Evolutionary conservation across 768 basidiomycete species (phyloP), one percentile per base, ranked within the genome.

Genomic region (Clitopilus hobsonii): DNA sequence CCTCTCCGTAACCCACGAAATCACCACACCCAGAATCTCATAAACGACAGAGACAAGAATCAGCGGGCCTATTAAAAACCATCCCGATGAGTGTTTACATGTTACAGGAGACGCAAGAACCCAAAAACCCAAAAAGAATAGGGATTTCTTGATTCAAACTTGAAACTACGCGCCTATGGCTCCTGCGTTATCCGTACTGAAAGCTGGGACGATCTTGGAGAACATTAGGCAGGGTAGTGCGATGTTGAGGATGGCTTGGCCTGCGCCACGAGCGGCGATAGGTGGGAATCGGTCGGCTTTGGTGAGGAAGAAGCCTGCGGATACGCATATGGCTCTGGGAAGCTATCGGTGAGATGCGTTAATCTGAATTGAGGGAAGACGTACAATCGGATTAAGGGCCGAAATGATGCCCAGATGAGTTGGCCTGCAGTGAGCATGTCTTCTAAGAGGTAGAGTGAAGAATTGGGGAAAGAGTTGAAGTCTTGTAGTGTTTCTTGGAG

Each of bases 121-220:
- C n/a, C n/a, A n/a, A n/a, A n/a, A 18, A 32, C 49, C 26, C 49
- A 51, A 51, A 16, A 18, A 38, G 38, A n/a, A 27, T 7, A 16
- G 41, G 41, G 41, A 45, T 32, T 32, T 32, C 8, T 32, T n/a
- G n/a, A 23, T 32, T 32, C 38, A 14, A 20, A 36, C 8, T 30
- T 38, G 5, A 11, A 22, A n/a, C 53, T n/a, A 53, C 70, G 55
- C 58, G 82, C 85, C 84, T 26, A 88, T 63, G 3, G 78, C 75
- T 26, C 67, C 53, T 14, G 87, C 69, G 60, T 87, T 88, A 29
- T 83, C 74, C 0, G 79, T 59, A 7, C 73, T 78, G 57, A 89
- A 86, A 1, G 85, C 79, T 0, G 86, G 84, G 0, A 90, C 76
- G 49, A 90, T 87, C 58, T 82, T 86, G 6, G 85, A 86, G 66